Evolutionary conservation across 306 rosid species (phyloP).

Genomic region (Trifolium dubium): DNA sequence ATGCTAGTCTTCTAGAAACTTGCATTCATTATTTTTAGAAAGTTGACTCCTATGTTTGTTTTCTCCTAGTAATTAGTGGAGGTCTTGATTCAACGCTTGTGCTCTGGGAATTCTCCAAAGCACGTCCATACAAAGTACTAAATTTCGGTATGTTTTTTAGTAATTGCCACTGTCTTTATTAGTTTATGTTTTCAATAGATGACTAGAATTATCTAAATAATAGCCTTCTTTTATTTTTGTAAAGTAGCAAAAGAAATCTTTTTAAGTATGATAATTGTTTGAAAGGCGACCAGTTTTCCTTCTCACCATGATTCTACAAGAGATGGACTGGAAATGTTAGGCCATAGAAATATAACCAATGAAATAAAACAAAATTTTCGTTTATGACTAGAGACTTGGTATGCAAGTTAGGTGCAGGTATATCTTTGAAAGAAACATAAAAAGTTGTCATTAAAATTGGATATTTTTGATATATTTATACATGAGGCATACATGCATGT

Average conservation of each 20-base stretch:
- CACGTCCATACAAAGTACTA: slow-evolving; percentile 66
- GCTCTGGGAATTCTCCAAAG: slow-evolving; percentile 93
- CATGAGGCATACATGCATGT: slow-evolving; percentile 7
- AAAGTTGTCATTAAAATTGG: slow-evolving; percentile 1
- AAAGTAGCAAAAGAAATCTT: slow-evolving; percentile 22
- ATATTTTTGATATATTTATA: slow-evolving; percentile 2
- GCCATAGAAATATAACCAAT: slow-evolving; percentile 1
- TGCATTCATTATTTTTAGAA: slow-evolving; percentile 24
- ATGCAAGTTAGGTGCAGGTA: slow-evolving; percentile 17
- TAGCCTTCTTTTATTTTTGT: slow-evolving; percentile 5
- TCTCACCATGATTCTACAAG: slow-evolving; percentile 15
- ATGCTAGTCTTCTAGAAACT: slow-evolving; percentile 34
- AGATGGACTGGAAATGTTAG: slow-evolving; percentile 13
- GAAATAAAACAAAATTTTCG: slow-evolving; percentile 28
- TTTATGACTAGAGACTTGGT: slow-evolving; percentile 30
- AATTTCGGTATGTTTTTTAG: slow-evolving; percentile 65
- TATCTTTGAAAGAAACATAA: slow-evolving; percentile 14
- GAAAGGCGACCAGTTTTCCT: slow-evolving; percentile 15
- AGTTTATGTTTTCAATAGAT: slow-evolving; percentile 21
- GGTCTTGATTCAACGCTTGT: slow-evolving; percentile 90
- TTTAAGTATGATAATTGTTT: slow-evolving; percentile 5
- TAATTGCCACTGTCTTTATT: slow-evolving; percentile 17
- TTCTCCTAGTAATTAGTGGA: slow-evolving; percentile 79
- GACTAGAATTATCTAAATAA: slow-evolving; percentile 13
- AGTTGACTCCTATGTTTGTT: slow-evolving; percentile 32